These are phyloP conservation scores for Cicer pinnatifidum DNA, from an alignment of 306 rosid species.

Conservation along the genomic window DNA sequence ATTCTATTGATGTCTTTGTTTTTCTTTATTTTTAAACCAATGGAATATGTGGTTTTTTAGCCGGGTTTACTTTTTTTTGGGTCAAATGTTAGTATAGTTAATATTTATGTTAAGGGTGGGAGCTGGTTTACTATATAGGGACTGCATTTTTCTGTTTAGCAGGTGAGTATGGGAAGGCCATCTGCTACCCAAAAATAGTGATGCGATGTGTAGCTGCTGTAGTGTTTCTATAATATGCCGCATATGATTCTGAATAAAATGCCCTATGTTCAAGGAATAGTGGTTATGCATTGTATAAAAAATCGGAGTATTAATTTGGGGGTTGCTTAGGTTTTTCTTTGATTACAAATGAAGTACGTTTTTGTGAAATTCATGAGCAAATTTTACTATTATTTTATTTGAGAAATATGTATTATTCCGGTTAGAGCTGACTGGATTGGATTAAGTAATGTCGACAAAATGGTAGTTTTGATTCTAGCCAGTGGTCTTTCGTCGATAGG, in stretches of 20 bases:
- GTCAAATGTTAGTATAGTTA: not conserved
- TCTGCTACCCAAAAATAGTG: not conserved
- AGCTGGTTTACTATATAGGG: constrained; percentile 3
- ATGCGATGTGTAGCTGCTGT: not conserved
- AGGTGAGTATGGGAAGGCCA: not conserved
- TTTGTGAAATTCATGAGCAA: constrained; percentile 22
- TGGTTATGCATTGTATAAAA: not conserved
- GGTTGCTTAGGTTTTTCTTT: constrained; percentile 14
- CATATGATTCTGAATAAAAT: constrained; percentile 10
- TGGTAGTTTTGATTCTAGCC: constrained; percentile 16
- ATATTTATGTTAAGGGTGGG: not conserved
- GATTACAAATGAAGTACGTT: constrained; percentile 1
- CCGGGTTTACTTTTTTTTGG: not conserved
- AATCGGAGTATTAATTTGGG: constrained; percentile 16
- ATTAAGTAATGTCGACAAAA: not conserved
- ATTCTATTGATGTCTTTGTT: constrained; percentile 21
- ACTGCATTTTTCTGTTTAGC: not conserved
- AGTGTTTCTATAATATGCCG: not conserved
- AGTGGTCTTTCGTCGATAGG: not conserved
- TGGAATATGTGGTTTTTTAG: not conserved
- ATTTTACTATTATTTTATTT: constrained; percentile 2
- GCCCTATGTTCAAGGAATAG: constrained; percentile 5
- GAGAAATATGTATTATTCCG: not conserved
- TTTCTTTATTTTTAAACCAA: constrained; percentile 20
- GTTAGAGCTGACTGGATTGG: not conserved